Percentiles rank a stretch among this genome's conserved stretches.
Evolutionary conservation across 805 yeast genomes (phyloP).

Genomic region (Scheffersomyces lignosus): DNA sequence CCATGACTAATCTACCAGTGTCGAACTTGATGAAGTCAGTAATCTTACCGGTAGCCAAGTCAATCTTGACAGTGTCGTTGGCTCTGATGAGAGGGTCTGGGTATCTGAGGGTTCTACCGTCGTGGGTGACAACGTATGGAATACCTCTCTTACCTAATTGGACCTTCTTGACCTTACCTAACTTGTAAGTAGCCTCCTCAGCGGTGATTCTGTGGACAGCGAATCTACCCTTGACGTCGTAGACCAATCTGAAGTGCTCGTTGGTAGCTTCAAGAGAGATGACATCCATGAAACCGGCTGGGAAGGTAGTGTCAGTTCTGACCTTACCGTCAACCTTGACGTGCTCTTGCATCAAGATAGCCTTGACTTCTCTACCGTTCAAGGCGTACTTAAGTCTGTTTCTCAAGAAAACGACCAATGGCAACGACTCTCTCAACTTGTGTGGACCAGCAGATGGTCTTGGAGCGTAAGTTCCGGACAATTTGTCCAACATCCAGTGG

Average conservation of each 20-base stretch:
- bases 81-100: constrained; percentile 24
- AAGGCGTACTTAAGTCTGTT: constrained; percentile 36
- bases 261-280: constrained; percentile 32
- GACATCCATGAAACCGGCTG: constrained; percentile 35
- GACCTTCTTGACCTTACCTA: constrained; percentile 27
- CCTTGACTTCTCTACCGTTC: constrained; percentile 37
- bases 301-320: constrained; percentile 33
- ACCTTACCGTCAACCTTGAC: constrained; percentile 36
- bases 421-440: constrained; percentile 36
- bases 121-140: constrained; percentile 28
- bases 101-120: constrained; percentile 29
- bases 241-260: constrained; percentile 29
- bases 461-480: constrained; percentile 37
- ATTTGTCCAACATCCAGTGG: constrained; percentile 40
- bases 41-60: constrained; percentile 26
- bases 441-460: constrained; percentile 37
- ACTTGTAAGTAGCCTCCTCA: constrained; percentile 27
- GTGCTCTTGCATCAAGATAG: constrained; percentile 34
- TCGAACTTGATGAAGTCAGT: constrained; percentile 39
- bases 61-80: constrained; percentile 26
- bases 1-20: constrained; percentile 43
- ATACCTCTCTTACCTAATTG: constrained; percentile 26
- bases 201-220: constrained; percentile 29
- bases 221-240: constrained; percentile 30
- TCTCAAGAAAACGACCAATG: constrained; percentile 33